Base-by-base conservation (phyloP, 495 filamentous ascomycete species). In the Penicillium paradoxum region DNA sequence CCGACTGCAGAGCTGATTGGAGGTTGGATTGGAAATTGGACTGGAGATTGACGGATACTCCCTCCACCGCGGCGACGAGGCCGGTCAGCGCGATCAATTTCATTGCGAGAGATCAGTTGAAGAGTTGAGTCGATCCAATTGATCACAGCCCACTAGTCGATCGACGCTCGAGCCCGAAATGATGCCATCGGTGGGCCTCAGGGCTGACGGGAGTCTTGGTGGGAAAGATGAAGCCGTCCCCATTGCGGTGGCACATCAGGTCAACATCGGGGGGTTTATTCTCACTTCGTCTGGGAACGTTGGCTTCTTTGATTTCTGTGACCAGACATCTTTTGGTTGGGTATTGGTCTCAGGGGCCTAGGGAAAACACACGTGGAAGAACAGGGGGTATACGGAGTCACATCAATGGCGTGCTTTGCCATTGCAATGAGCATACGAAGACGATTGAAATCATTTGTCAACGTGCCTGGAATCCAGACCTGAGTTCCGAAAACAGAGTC, bases 141-240 rank as follows among this genome's bases (percentile, higher is more conserved):
- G n/a, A n/a, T n/a, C n/a, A n/a, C n/a, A n/a, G n/a, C n/a, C n/a
- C n/a, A n/a, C n/a, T n/a, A n/a, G n/a, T n/a, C n/a, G 24, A 27
- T 27, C 24, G 7, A 27, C 24, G 24, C 24, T 27, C 24, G 24
- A 27, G 24, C 24, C 24, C 24, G 3, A 27, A 27, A 67, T 65
- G 62, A 65, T 65, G 62, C 62, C 55, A 67, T 63, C 37, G 21
- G 18, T 48, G 45, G 42, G 10, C 11, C 1, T 5, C 17, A 60
- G 60, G 47, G 48, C 58, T 51, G 52, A 57, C 53, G 11, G 34
- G 13, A 11, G 9, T n/a, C n/a, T 34, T 34, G 11, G 14, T 14
- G 32, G 4, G 13, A 9, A 27, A 27, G 25, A 27, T 27, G 3
- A 18, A n/a, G n/a, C n/a, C n/a, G n/a, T n/a, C n/a, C n/a, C n/a